Evolutionary conservation across 2,329 filamentous ascomycete genomes (phyloP), one percentile per base, ranked within the genome.

Genomic region (Alternaria atra): DNA sequence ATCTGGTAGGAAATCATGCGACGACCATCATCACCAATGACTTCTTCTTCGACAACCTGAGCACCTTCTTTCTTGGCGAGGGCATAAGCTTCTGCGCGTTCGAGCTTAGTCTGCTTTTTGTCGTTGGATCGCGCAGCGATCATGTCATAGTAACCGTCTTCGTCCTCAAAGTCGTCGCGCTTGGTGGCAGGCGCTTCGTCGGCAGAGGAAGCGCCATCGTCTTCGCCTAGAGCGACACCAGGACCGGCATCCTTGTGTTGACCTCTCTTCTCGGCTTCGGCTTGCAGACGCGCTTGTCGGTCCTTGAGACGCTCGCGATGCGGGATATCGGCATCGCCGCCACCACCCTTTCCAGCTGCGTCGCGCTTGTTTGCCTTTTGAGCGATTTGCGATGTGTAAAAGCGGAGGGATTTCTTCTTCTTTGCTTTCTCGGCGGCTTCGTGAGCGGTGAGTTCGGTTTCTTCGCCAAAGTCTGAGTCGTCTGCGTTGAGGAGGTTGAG

Each of bases 321-420:
- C 3, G 95, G 95, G 53, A 96, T 86, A 79, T 96, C 92, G 68
- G 87, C 85, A 75, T 96, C 92, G 69, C 92, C 92, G 67, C 92
- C 92, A 1, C 89, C 87, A 59, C 91, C 89, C 63, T 89, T 87
- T 42, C 91, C 90, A 39, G 90, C 90, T 32, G 85, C 88, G 6
- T 89, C 88, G 56, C 92, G 92, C 77, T 92, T 94, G 82, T 93
- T 97, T 58, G 92, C 89, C 81, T 97, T 98, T 78, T 98, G 94
- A 29, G 92, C 91, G 67, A 99, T 95, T 77, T 99, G 95, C 3
- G 94, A 97, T 2, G 96, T 98, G 85, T 99, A 99, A 84, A 99
- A 99, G 64, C 93, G 91, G 59, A 99, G 86, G 66, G 89, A 93
- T 84, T 96, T 97, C 85, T 95, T 97, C 79, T 91, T 91, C 61